Evolutionary conservation across 202 grass and related monocot genomes (phyloP), one percentile per base, ranked within the genome.

Genomic region (Zoysia matrella): DNA sequence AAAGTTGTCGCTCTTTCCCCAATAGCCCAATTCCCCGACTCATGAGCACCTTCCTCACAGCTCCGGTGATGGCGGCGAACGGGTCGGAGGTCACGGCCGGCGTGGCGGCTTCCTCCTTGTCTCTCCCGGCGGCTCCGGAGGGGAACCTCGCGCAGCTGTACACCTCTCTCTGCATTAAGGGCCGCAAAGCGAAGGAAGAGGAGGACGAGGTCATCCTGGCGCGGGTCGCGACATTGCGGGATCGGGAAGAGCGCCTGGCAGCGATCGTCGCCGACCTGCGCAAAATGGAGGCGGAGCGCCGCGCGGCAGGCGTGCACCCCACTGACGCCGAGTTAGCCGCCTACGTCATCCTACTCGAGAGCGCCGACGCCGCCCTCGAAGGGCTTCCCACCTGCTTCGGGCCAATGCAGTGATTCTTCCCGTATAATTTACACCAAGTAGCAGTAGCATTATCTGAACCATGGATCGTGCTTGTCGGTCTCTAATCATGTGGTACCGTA

Each of bases 301-400:
- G 69, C 69, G 18, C 9, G 76, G 63, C 63, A 7, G 49, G 15
- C n/a, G 15, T 7, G 16, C 5, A 13, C 76, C 76, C 0, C 45
- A 56, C 63, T 15, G 65, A 30, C 40, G 63, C 65, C 15, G 76
- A 79, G 76, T 10, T 79, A 62, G 63, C 76, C 2, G 76, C 76
- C 76, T 67, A 45, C 76, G 63, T 79, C 40, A 41, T 67, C 76
- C 10, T 79, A 39, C 63, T 50, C 41, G 76, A 79, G 63, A 79
- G 64, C 10, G 76, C 64, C 6, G 50, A n/a, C 50, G 76, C 41
- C 63, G 4, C 76, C 76, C 39, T 79, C 8, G 50, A 79, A 79
- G 76, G 76, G 40, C 63, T 67, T 48, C 76, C 61, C 61, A 54
- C 48, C 61, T 0, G 7, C 47, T 10, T 78, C 47, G 12, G 12